Evolutionary conservation across 495 filamentous ascomycete genomes (phyloP).

Genomic region (Friedmanniomyces simplex): DNA sequence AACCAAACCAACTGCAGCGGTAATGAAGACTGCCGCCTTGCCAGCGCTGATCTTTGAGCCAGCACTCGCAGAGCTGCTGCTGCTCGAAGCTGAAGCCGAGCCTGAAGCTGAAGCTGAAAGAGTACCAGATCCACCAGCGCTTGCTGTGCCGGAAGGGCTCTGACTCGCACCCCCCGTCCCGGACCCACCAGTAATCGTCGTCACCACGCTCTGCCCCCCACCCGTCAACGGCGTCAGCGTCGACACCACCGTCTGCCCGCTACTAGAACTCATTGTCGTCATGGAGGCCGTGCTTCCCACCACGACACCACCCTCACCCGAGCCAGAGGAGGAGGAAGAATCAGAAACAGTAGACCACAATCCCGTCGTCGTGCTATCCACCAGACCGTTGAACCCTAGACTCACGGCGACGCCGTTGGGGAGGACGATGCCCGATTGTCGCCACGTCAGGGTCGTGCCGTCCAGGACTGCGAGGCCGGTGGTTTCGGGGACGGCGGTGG

Average conservation of each 20-base stretch:
- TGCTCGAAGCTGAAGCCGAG: neutral
- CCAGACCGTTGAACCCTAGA: conserved; percentile 8
- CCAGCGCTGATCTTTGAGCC: neutral
- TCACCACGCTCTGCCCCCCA: neutral
- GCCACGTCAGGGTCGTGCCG: conserved; percentile 11
- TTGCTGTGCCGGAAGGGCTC: neutral
- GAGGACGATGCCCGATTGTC: conserved; percentile 1
- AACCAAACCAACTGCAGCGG: neutral
- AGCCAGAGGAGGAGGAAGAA: too few species aligned
- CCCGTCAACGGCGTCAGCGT: neutral
- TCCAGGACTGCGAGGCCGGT: conserved; percentile 12
- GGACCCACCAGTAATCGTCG: neutral
- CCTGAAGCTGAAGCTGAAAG: too few species aligned
- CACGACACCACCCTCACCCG: neutral
- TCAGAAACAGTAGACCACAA: neutral
- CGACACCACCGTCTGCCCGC: neutral
- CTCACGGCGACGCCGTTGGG: conserved; percentile 5
- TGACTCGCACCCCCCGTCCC: neutral
- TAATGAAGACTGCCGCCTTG: neutral
- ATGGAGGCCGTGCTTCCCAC: neutral
- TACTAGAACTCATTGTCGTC: neutral
- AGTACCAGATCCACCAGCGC: too few species aligned
- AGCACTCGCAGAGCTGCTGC: neutral
- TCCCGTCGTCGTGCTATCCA: conserved; percentile 4
- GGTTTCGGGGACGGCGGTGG: conserved; percentile 2